Evolutionary conservation across 2,329 filamentous ascomycete genomes (phyloP), one percentile per base, ranked within the genome.

Genomic region (Tolypocladium tropicale): DNA sequence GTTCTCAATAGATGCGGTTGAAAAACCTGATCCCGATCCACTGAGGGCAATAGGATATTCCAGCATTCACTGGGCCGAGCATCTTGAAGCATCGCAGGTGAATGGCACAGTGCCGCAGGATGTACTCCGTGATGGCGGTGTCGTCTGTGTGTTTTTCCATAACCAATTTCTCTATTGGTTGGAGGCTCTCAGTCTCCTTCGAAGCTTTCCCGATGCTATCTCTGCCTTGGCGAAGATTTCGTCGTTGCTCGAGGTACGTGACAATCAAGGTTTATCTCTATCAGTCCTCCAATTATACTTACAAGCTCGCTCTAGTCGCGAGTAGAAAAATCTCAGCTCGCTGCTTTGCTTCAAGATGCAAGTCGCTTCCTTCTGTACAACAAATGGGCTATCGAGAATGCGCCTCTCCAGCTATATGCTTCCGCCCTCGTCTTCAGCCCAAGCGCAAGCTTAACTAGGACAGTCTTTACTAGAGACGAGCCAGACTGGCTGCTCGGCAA

Each of bases 11-110:
- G 60, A 16, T 32, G 62, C 2, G 16, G 21, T 64, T 18, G 36
- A 21, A 7, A 48, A 5, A 11, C 60, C 60, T 9, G n/a, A 59
- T 3, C 60, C 58, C 6, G 58, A 64, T 32, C 61, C 62, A 36
- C 54, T 65, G 14, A 57, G 39, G 11, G 9, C 54, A 1, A 37
- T 54, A 5, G 7, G 30, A 14, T 67, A 65, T 52, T 57, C 58
- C 3, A 62, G 57, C 30, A 25, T 61, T 5, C 55, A 59, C 54
- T 66, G 61, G 64, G 53, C 62, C 46, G 53, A 61, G 21, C 60
- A 67, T 28, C 28, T 50, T 30, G 48, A 28, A 18, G 36, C 36
- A 16, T n/a, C 36, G 10, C 36, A 37, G 16, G 3, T 9, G 18
- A 37, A 37, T 18, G 5, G 4, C 16, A 37, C n/a, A n/a, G 2